phyloP scores from a whole-genome alignment of 176 grass and related monocot genomes.

The Phragmites australis region DNA sequence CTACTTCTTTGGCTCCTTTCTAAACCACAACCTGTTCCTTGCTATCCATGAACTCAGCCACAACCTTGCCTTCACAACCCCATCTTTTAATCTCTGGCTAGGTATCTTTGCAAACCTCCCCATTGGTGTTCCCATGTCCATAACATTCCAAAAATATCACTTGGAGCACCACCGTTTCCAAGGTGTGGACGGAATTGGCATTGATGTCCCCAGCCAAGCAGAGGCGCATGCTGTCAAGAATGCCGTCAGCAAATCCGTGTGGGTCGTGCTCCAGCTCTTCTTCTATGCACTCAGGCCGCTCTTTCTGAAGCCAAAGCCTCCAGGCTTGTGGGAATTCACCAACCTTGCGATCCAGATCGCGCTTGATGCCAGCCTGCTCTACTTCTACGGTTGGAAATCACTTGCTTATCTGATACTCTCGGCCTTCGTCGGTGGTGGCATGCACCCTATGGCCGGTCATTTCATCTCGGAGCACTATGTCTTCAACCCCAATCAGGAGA shows the following conservation, averaged over 20 bases:
- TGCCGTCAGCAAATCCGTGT: slow-evolving; percentile 62
- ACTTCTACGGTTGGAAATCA: slow-evolving; percentile 69
- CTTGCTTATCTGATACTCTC: slow-evolving; percentile 73
- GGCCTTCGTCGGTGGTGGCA: slow-evolving; percentile 88
- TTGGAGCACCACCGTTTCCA: slow-evolving; percentile 96
- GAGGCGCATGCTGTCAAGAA: slow-evolving; percentile 61
- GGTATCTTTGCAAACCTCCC: slow-evolving; percentile 97
- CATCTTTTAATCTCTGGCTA: slow-evolving; percentile 76
- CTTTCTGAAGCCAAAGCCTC: slow-evolving; percentile 85
- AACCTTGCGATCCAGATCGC: slow-evolving; percentile 68
- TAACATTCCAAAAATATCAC: slow-evolving; percentile 98
- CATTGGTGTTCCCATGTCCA: slow-evolving; percentile 87
- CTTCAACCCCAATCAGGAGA: slow-evolving; percentile 82
- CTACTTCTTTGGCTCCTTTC: slow-evolving; percentile 95
- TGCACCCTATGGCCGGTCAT: slow-evolving; percentile 95
- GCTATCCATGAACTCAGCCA: slow-evolving; percentile 96
- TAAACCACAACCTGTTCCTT: slow-evolving; percentile 97
- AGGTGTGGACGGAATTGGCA: slow-evolving; percentile 85
- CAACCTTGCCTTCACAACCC: slow-evolving; percentile 90
- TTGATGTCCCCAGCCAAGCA: slow-evolving; percentile 73
- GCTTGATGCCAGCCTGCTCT: slow-evolving; percentile 57
- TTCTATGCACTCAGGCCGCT: slow-evolving; percentile 83
- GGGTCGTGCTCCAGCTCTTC: slow-evolving; percentile 89
- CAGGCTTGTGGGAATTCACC: slow-evolving; percentile 84
- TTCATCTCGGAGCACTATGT: slow-evolving; percentile 98